A percentile compares a stretch with the other conserved stretches of the same genome.
Evolutionary conservation across 371 early-diverging fungal genomes (phyloP).

Genomic region (Rhizomucor pusillus): DNA sequence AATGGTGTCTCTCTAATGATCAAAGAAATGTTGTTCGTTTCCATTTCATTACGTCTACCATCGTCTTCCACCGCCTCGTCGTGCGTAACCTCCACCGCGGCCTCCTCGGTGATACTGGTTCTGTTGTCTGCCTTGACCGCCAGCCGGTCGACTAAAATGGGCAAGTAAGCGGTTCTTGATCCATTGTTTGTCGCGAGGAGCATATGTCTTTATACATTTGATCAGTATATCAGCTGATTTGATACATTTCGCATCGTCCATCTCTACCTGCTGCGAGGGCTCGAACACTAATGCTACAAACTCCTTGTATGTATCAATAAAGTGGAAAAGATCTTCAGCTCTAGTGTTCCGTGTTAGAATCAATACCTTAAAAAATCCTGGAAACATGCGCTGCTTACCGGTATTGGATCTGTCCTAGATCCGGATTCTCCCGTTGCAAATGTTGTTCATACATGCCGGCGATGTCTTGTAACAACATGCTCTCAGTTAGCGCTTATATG

Average conservation of each 20-base stretch:
- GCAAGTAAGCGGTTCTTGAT: conserved; percentile 42
- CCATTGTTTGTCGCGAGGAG: conserved; percentile 46
- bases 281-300: conserved; percentile 47
- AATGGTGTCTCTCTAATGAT: too few species aligned
- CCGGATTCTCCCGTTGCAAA: conserved; percentile 40
- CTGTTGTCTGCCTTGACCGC: background rate
- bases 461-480: conserved; percentile 23
- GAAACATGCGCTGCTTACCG: conserved; percentile 16
- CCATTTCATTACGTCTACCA: background rate
- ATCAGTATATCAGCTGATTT: background rate
- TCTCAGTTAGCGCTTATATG: background rate
- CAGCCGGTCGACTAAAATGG: conserved; percentile 29
- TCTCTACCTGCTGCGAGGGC: conserved; percentile 12
- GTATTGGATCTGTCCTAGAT: conserved; percentile 41
- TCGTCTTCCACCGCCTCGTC: background rate
- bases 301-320: conserved; percentile 44
- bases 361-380: background rate
- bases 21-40: too few species aligned
- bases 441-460: conserved; percentile 39
- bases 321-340: conserved; percentile 45
- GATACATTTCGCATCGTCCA: background rate
- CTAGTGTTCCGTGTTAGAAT: conserved; percentile 8
- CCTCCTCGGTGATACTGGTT: background rate
- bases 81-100: background rate
- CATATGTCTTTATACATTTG: conserved; percentile 24